These are phyloP conservation scores for Trichomonascaceae sp. DNA, from an alignment of 1,139 yeast genomes.

Conservation along the genomic window DNA sequence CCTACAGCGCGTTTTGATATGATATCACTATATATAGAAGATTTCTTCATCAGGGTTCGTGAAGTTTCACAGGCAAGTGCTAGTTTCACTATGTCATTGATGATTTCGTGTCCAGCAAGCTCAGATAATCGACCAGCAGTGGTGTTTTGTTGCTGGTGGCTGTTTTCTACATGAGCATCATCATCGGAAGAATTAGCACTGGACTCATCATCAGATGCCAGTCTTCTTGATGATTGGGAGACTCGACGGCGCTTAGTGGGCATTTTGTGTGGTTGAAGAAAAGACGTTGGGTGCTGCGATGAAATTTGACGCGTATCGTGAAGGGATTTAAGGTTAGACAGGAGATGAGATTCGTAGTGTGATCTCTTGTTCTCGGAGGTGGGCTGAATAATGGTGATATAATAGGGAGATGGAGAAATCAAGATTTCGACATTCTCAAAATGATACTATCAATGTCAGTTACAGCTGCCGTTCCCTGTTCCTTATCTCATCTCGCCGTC, in stretches of 20 bases:
- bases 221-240: background rate
- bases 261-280: slow-evolving; percentile 21
- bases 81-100: slow-evolving; percentile 5
- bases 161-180: background rate
- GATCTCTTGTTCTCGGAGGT: no score
- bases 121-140: background rate
- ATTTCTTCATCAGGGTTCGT: slow-evolving; percentile 2
- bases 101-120: slow-evolving; percentile 1
- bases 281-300: slow-evolving; percentile 25
- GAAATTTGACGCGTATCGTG: no score
- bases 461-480: no score
- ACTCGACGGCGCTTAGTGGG: background rate
- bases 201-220: background rate
- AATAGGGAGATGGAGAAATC: no score
- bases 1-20: background rate
- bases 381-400: no score
- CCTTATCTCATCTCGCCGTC: no score
- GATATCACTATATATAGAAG: slow-evolving; percentile 4
- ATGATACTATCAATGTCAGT: no score
- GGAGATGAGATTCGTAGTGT: no score
- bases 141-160: background rate
- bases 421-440: no score
- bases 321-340: no score
- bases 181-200: background rate
- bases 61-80: slow-evolving; percentile 3